Conservation (phyloP, 1,139 yeast species). For the Pichia sp. region DNA sequence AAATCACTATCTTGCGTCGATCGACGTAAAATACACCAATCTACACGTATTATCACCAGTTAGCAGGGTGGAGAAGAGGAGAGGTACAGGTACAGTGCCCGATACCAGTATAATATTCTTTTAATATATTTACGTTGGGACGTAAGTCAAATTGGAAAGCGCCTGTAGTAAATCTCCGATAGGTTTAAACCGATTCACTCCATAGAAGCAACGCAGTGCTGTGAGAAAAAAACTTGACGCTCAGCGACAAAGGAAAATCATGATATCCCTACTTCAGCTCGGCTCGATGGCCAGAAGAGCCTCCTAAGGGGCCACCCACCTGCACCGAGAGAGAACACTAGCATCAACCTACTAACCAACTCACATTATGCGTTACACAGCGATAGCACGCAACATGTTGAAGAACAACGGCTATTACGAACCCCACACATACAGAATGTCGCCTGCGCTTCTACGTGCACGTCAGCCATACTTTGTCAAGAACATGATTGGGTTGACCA, state of each 20-base stretch:
- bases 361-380: constrained; percentile 10
- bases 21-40: neutral
- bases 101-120: no score
- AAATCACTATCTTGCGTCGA: neutral
- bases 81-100: neutral
- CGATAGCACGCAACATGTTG: constrained; percentile 24
- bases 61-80: neutral
- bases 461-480: constrained; percentile 79
- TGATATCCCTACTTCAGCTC: neutral
- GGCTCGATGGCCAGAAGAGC: no score
- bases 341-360: no score
- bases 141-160: no score
- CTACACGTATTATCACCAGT: no score
- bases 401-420: constrained; percentile 51
- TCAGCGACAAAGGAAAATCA: neutral
- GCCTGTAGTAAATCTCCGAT: no score
- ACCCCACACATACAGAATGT: constrained; percentile 78
- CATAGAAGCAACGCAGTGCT: no score
- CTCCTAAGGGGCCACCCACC: no score
- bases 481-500: constrained; percentile 60
- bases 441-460: constrained; percentile 89
- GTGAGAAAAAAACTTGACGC: neutral
- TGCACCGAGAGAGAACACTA: no score
- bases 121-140: no score
- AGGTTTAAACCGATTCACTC: no score